These are phyloP conservation scores for Trichoderma virens DNA, from an alignment of 495 filamentous ascomycete genomes.

Conservation along the genomic window DNA sequence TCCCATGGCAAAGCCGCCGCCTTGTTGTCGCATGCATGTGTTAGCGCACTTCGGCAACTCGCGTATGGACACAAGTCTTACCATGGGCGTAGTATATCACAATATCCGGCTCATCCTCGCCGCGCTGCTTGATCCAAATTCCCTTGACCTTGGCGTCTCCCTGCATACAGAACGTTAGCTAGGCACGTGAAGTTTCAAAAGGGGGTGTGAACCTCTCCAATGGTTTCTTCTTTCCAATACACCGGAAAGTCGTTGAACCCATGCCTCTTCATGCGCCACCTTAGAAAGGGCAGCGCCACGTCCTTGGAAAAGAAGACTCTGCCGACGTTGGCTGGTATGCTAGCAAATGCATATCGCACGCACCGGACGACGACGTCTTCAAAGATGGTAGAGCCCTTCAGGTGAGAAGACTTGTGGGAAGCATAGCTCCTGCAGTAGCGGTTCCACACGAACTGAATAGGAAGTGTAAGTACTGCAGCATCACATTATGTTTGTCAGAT, in stretches of 20 bases:
- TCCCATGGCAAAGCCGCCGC: slow-evolving; percentile 72
- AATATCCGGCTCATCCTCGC: slow-evolving; percentile 50
- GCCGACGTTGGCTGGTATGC: slow-evolving; percentile 56
- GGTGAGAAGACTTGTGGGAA: slow-evolving; percentile 41
- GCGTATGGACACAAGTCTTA: slow-evolving; percentile 20
- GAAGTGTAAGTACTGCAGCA: slow-evolving; percentile 47
- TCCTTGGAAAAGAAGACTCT: slow-evolving; percentile 67
- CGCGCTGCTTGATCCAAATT: slow-evolving; percentile 52
- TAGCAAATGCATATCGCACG: slow-evolving; percentile 67
- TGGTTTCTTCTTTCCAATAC: slow-evolving; percentile 47
- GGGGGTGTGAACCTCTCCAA: slow-evolving; percentile 28
- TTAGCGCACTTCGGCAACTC: not conserved
- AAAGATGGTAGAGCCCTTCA: slow-evolving; percentile 57
- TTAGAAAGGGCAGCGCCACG: slow-evolving; percentile 62
- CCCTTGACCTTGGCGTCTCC: slow-evolving; percentile 41
- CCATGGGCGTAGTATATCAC: slow-evolving; percentile 70
- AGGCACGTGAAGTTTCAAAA: too few relatives aligned
- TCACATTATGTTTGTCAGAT: not conserved
- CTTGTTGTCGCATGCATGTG: slow-evolving; percentile 21
- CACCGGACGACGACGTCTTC: slow-evolving; percentile 67
- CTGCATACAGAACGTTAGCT: not conserved
- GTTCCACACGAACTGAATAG: slow-evolving; percentile 48
- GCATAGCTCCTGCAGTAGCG: slow-evolving; percentile 41
- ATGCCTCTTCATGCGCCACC: slow-evolving; percentile 65
- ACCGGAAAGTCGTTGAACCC: slow-evolving; percentile 54